A percentile compares a stretch with the other conserved stretches of the same genome.
Evolutionary conservation across 2,329 filamentous ascomycete species (phyloP).

Genomic region (Cylindrodendrum hubeiense): DNA sequence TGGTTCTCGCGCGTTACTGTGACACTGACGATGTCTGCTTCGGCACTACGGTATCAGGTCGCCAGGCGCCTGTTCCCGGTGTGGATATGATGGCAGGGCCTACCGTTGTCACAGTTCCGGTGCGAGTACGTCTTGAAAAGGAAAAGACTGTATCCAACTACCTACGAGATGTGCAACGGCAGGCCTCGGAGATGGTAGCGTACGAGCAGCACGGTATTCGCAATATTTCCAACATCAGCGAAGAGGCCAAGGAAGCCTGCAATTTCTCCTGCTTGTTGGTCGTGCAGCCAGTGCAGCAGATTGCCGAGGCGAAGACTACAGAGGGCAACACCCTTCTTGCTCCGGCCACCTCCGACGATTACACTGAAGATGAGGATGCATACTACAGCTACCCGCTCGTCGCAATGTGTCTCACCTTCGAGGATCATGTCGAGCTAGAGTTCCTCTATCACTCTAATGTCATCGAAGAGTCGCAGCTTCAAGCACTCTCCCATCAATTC

Average conservation of each 20-base stretch:
- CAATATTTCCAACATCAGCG: constrained; percentile 32
- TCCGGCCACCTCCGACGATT: background rate
- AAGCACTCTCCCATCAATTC: background rate
- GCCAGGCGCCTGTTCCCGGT: constrained; percentile 4
- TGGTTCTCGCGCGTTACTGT: constrained; percentile 7
- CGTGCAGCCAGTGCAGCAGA: constrained; percentile 18
- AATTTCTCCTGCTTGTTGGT: constrained; percentile 19
- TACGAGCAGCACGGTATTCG: constrained; percentile 30
- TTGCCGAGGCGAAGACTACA: background rate
- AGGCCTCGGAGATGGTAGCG: constrained; percentile 24
- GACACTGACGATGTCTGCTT: constrained; percentile 10
- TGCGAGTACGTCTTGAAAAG: constrained; percentile 42
- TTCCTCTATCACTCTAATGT: constrained; percentile 9
- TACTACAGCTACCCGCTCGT: constrained; percentile 44
- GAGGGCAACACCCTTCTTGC: background rate
- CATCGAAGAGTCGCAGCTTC: background rate
- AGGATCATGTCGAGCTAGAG: constrained; percentile 5
- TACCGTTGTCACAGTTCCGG: constrained; percentile 49
- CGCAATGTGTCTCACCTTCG: background rate
- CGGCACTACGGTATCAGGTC: constrained; percentile 12
- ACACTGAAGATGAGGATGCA: constrained; percentile 7
- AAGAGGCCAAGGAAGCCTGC: constrained; percentile 9
- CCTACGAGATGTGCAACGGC: constrained; percentile 48
- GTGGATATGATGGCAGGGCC: constrained; percentile 31
- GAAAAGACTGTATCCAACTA: constrained; percentile 49